Evolutionary conservation across 371 early-diverging fungal genomes (phyloP), one percentile per base, ranked within the genome.

Genomic region (Saksenaea oblongispora): DNA sequence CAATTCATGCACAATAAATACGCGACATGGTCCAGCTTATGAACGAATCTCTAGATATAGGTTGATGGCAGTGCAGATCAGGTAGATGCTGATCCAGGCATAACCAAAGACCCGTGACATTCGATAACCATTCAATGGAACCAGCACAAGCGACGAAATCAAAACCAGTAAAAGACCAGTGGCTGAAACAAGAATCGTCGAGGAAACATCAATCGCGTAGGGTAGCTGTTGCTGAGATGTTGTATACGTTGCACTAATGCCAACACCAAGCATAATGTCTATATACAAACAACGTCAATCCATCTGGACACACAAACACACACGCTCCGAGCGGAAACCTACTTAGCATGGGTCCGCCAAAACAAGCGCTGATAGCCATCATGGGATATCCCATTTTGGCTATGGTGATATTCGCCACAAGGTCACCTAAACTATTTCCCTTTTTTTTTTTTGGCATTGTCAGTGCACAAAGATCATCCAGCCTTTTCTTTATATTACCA

Each of bases 291-390:
- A 24, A 42, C 28, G 37, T 26, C 7, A 13, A 57, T 31, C 22
- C 34, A 47, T 13, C 18, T 57, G 41, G 5, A 26, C 56, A 1
- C 2, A 24, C 47, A 37, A 26, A 36, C 39, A 35, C 17, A 13
- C 41, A 4, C 0, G 4, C 26, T 24, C 24, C n/a, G 11, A 11
- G 2, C 34, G 8, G 36, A 13, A 56, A 78, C 79, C 72, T 84
- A 89, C 88, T 91, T 17, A 93, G 69, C 85, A 93, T 83, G 7
- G 93, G 93, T 2, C 92, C 89, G 18, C 92, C 93, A 72, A 93
- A 94, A 62, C 93, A 93, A 0, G 94, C 94, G 22, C 90, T 87
- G 59, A 94, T 80, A 0, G 92, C 93, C 93, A 94, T 94, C 64
- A 85, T 80, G 1, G 94, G 93, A 62, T 84, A 91, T 1, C 94